Evolutionary conservation across 257 asterid genomes (phyloP).

Genomic region (Capsicum chinense): DNA sequence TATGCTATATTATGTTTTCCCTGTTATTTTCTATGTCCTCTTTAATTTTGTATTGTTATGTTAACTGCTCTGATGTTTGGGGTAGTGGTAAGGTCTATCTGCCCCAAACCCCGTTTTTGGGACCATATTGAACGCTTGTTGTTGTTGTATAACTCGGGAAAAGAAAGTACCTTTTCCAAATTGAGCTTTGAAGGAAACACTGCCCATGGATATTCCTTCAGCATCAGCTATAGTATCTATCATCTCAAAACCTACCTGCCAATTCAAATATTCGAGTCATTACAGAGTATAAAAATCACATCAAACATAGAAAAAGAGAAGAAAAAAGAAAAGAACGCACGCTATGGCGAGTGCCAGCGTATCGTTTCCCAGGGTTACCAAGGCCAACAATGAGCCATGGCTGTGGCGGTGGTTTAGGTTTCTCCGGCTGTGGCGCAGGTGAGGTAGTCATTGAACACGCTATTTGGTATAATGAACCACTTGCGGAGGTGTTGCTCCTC

Average conservation of each 20-base stretch:
- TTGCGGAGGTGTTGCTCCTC: constrained; percentile 13
- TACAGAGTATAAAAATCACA: not conserved
- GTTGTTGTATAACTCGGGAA: not conserved
- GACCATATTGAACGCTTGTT: too few species aligned
- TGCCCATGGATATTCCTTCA: constrained; percentile 73
- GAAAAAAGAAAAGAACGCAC: constrained; percentile 41
- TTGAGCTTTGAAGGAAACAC: constrained; percentile 75
- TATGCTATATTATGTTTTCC: too few species aligned
- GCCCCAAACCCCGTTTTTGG: too few species aligned
- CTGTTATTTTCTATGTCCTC: too few species aligned
- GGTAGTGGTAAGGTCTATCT: too few species aligned
- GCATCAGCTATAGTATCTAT: constrained; percentile 86
- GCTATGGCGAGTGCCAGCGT: constrained; percentile 79
- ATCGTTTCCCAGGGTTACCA: constrained; percentile 98
- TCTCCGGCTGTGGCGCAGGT: constrained; percentile 31
- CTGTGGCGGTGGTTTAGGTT: constrained; percentile 48
- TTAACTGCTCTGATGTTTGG: too few species aligned
- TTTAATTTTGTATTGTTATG: too few species aligned
- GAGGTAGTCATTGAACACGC: constrained; percentile 50
- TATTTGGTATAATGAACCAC: constrained; percentile 25
- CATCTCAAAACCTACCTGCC: constrained; percentile 94
- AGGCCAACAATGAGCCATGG: constrained; percentile 98
- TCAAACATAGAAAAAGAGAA: not conserved
- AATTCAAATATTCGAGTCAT: constrained; percentile 21
- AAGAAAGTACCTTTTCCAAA: constrained; percentile 76